These are phyloP conservation scores for Podospora tetraspora DNA, from an alignment of 495 filamentous ascomycete genomes.

Conservation along the genomic window DNA sequence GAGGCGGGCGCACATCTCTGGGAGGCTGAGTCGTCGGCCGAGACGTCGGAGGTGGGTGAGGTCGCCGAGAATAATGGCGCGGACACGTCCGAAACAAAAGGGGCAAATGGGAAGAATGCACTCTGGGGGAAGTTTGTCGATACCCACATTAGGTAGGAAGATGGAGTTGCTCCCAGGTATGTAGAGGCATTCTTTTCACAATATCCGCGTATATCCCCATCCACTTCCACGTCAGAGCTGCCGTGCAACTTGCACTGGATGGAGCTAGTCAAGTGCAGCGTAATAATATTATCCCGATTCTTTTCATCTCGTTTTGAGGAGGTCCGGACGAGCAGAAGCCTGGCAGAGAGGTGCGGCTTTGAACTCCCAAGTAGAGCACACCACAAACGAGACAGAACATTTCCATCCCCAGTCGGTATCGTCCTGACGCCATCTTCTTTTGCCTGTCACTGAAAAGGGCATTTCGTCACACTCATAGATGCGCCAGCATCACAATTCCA, in stretches of 20 bases:
- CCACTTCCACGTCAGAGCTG: background rate
- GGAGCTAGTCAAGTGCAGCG: background rate
- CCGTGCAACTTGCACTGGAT: background rate
- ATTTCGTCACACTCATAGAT: background rate
- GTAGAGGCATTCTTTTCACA: background rate
- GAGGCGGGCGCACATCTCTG: slow-evolving; percentile 36
- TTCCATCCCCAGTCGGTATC: background rate
- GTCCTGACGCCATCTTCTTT: background rate
- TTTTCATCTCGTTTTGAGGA: no score
- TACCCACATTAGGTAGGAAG: background rate
- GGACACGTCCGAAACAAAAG: background rate
- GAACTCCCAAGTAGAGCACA: background rate
- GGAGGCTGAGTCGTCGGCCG: slow-evolving; percentile 23
- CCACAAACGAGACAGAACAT: background rate
- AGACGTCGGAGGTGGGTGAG: slow-evolving; percentile 16
- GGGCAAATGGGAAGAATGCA: background rate
- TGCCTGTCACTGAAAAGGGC: background rate
- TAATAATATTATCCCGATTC: background rate
- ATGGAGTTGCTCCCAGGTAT: background rate
- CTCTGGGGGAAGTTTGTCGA: background rate
- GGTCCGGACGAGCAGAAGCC: no score
- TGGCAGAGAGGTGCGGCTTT: no score
- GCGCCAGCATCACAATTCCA: background rate
- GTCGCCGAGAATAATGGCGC: background rate
- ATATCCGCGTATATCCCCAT: background rate